These are phyloP conservation scores for Zygosaccharomyces sapae DNA, from an alignment of 1,139 yeast species.

Conservation along the genomic window DNA sequence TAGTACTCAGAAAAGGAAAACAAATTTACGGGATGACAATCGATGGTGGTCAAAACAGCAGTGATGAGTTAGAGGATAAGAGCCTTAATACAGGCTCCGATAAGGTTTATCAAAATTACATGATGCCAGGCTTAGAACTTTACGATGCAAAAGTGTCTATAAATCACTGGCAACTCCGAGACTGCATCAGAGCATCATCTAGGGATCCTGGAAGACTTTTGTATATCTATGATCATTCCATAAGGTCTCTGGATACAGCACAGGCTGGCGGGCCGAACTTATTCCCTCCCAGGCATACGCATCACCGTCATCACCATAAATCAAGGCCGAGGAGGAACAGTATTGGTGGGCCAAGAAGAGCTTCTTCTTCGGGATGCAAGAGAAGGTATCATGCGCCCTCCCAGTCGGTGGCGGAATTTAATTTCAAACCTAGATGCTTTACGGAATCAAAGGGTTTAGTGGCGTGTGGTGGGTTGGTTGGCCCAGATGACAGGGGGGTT, in stretches of 20 bases:
- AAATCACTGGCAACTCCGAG: slow-evolving; percentile 87
- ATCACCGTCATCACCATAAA: slow-evolving; percentile 6
- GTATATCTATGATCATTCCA: slow-evolving; percentile 47
- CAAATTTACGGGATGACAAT: slow-evolving; percentile 20
- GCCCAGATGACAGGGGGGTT: slow-evolving; percentile 36
- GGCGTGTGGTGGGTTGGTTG: slow-evolving; percentile 69
- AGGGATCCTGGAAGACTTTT: slow-evolving; percentile 41
- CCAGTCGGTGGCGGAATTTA: slow-evolving; percentile 45
- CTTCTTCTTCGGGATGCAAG: slow-evolving; percentile 17
- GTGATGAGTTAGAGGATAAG: slow-evolving; percentile 25
- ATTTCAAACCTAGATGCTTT: slow-evolving; percentile 66
- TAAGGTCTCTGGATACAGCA: slow-evolving; percentile 44
- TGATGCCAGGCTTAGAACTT: slow-evolving; percentile 34
- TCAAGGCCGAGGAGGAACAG: slow-evolving; percentile 27
- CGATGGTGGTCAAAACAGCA: slow-evolving; percentile 14
- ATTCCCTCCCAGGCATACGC: slow-evolving; percentile 4
- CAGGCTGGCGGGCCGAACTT: slow-evolving; percentile 8
- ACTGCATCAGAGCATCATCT: slow-evolving; percentile 54
- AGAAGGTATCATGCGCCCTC: slow-evolving; percentile 25
- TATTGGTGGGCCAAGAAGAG: slow-evolving; percentile 6
- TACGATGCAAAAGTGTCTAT: slow-evolving; percentile 35
- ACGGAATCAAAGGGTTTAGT: slow-evolving; percentile 54
- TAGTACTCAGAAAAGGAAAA: not conserved
- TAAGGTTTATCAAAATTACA: slow-evolving; percentile 33
- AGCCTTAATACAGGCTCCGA: slow-evolving; percentile 29